phyloP scores from a whole-genome alignment of 768 basidiomycete species.

The Neoboletus subvelutipes region DNA sequence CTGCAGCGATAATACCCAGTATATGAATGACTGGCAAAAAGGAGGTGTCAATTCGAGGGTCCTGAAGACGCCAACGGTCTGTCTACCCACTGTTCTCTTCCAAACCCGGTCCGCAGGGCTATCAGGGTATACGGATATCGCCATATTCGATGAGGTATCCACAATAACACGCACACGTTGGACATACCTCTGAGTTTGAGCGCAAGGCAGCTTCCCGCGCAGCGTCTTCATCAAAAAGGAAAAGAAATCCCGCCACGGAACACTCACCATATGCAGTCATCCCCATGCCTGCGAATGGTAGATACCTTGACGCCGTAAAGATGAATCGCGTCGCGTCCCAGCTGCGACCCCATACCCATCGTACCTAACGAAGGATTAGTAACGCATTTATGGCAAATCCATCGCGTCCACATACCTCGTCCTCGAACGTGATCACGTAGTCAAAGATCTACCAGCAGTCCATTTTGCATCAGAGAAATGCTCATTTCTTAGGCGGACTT shows the following conservation, averaged over 20 bases:
- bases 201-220: constrained; percentile 4
- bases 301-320: constrained; percentile 22
- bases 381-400: too few species aligned
- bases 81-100: constrained; percentile 11
- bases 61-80: background rate
- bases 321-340: constrained; percentile 16
- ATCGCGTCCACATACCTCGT: constrained; percentile 2
- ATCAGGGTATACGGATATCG: too few species aligned
- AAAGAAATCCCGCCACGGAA: too few species aligned
- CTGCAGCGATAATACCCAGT: constrained; percentile 9
- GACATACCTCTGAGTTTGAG: constrained; percentile 8
- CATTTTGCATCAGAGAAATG: background rate
- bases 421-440: constrained; percentile 11
- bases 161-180: background rate
- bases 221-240: background rate
- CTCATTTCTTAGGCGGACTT: background rate
- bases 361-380: constrained; percentile 8
- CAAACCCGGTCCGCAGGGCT: constrained; percentile 3
- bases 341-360: constrained; percentile 19
- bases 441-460: constrained; percentile 7
- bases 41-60: background rate
- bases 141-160: background rate
- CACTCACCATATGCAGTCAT: constrained; percentile 17
- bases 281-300: constrained; percentile 15
- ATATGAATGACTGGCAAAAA: constrained; percentile 11